These are phyloP conservation scores for Penicillium antarcticum DNA, from an alignment of 495 filamentous ascomycete species.

Conservation along the genomic window DNA sequence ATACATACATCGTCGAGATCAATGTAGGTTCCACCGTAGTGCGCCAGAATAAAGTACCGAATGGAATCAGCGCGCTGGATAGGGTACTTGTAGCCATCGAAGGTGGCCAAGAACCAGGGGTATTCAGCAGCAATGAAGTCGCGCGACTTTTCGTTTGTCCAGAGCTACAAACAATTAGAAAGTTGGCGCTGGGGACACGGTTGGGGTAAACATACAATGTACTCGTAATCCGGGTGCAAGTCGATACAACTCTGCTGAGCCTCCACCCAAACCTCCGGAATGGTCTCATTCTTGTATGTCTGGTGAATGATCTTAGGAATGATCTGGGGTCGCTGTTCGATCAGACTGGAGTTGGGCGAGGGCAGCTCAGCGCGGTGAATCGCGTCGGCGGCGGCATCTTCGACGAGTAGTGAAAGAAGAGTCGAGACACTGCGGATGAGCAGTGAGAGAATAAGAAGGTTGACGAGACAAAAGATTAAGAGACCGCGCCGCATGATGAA, in stretches of 20 bases:
- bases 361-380: conserved; percentile 63
- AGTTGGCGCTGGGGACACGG: background rate
- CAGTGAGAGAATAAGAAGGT: conserved; percentile 54
- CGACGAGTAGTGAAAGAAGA: conserved; percentile 60
- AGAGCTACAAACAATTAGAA: conserved; percentile 56
- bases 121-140: conserved; percentile 77
- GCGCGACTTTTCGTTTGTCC: conserved; percentile 74
- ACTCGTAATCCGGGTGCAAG: conserved; percentile 74
- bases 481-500: conserved; percentile 61
- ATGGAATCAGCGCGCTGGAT: conserved; percentile 88
- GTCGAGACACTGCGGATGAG: conserved; percentile 63
- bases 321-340: conserved; percentile 57
- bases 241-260: conserved; percentile 75
- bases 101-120: conserved; percentile 83
- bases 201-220: conserved; percentile 55
- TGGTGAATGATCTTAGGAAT: conserved; percentile 93
- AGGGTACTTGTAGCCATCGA: conserved; percentile 73
- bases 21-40: conserved; percentile 85
- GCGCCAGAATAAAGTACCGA: conserved; percentile 80
- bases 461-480: conserved; percentile 60
- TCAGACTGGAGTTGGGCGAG: conserved; percentile 58
- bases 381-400: conserved; percentile 62
- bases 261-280: conserved; percentile 70
- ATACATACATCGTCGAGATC: conserved; percentile 78
- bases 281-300: conserved; percentile 74